Evolutionary conservation across 2,329 filamentous ascomycete species (phyloP), one percentile per base, ranked within the genome.

Genomic region (Rhinocladiella similis): DNA sequence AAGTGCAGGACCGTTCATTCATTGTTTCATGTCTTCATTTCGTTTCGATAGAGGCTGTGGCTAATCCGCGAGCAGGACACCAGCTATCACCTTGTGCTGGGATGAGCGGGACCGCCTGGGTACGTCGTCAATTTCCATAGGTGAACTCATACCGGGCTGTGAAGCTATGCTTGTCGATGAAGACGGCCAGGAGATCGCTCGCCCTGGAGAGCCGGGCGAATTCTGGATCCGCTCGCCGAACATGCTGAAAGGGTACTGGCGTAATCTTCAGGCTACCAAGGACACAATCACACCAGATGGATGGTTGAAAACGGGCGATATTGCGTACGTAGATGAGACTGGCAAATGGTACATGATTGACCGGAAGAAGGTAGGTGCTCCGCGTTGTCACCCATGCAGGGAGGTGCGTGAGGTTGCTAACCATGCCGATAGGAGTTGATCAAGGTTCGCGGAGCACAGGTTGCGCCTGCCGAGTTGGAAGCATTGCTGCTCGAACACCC

Each of bases 291-390:
- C 89, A 1, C 72, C 84, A 2, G 93, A 96, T 67, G 91, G 91
- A 47, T 97, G 94, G 94, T 97, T 97, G 83, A 92, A 89, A 81
- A 96, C 91, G 12, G 93, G 93, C 59, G 93, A 97, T 68, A 93
- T 97, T 71, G 93, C 93, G 67, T 90, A 97, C 71, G 93, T 92
- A 66, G 86, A 93, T 73, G 70, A 77, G 41, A 80, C 87, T 60
- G 93, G 93, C 39, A 89, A 96, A 71, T 75, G 97, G 65, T 84
- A 82, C 66, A 87, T 97, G 70, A 92, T 97, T 69, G 93, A 97
- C 73, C 90, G 93, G 65, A 91, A 96, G 84, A 97, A 97, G 86
- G 59, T 59, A 36, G 56, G 5, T n/a, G 62, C 80, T 84, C 35
- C 74, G 83, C 29, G 10, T 5, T 80, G 82, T 58, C 71, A 2